A percentile compares a stretch with the other conserved stretches of the same genome.
Conservation (phyloP, 106 monocot species). For the Platanthera zijinensis region DNA sequence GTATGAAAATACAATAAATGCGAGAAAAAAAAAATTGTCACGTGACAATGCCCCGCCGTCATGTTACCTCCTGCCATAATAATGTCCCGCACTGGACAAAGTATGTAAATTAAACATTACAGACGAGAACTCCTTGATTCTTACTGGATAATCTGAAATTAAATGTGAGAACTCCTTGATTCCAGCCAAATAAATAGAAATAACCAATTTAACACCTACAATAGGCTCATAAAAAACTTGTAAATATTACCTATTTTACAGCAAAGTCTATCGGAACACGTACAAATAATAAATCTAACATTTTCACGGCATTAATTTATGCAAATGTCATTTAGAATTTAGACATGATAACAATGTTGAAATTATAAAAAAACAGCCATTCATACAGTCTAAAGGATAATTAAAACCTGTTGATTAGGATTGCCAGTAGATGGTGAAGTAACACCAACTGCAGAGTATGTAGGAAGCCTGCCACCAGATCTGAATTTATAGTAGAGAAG, state of each 20-base stretch:
- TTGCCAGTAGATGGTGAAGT: conserved; percentile 45
- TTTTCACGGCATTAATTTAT: background rate
- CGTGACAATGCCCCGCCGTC: too few relatives aligned
- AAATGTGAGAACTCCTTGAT: background rate
- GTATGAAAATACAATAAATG: too few relatives aligned
- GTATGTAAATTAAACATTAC: too few relatives aligned
- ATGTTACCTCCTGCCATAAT: too few relatives aligned
- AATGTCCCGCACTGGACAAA: too few relatives aligned
- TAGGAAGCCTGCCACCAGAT: conserved; percentile 36
- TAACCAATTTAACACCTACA: background rate
- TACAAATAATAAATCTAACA: background rate
- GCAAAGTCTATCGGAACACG: background rate
- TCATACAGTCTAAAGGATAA: background rate
- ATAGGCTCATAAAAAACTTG: background rate
- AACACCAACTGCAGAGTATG: conserved; percentile 56
- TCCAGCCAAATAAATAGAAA: background rate
- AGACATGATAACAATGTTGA: background rate
- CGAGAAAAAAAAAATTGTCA: too few relatives aligned
- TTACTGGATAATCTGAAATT: too few relatives aligned
- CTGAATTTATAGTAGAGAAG: conserved; percentile 44
- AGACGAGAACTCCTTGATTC: too few relatives aligned
- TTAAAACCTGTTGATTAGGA: conserved; percentile 67
- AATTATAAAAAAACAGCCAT: background rate
- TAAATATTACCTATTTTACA: background rate
- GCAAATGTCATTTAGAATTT: background rate